Conservation (phyloP, 1,139 yeast species). For the Yamadazyma conglobata region DNA sequence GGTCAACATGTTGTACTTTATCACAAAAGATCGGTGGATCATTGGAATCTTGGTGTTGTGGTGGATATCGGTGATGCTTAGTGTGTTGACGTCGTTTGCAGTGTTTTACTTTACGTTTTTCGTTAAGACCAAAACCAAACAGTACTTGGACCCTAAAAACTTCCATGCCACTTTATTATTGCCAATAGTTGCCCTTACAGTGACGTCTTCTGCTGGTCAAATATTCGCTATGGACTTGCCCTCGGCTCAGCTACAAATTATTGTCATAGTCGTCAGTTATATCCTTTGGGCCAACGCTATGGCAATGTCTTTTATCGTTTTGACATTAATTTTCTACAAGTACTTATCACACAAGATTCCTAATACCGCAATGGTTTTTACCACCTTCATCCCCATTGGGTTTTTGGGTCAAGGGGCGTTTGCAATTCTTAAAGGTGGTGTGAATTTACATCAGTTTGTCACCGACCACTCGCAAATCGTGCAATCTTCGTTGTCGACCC, state of each 20-base stretch:
- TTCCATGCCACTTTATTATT: conserved; percentile 50
- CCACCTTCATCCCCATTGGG: conserved; percentile 30
- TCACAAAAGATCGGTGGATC: conserved; percentile 35
- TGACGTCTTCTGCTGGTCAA: conserved; percentile 66
- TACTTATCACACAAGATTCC: conserved; percentile 62
- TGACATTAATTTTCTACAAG: conserved; percentile 57
- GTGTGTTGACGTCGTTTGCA: conserved; percentile 58
- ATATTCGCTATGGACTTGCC: conserved; percentile 46
- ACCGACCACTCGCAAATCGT: conserved; percentile 3
- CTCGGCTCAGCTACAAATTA: conserved; percentile 33
- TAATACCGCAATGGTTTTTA: conserved; percentile 26
- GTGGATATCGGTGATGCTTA: conserved; percentile 59
- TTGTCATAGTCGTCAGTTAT: conserved; percentile 52
- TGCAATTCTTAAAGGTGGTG: conserved; percentile 59
- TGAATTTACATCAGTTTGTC: conserved; percentile 24
- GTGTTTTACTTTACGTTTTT: conserved; percentile 43
- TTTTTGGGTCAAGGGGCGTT: conserved; percentile 76
- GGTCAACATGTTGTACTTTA: conserved; percentile 47
- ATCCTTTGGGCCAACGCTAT: conserved; percentile 70
- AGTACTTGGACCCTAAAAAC: conserved; percentile 22
- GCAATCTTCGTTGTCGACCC: background rate
- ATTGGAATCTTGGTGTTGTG: conserved; percentile 55
- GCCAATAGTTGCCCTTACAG: conserved; percentile 76
- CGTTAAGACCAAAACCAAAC: conserved; percentile 23
- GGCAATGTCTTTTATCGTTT: conserved; percentile 53